Conservation (phyloP, 1,139 yeast species). For the Candida glucosophila region DNA sequence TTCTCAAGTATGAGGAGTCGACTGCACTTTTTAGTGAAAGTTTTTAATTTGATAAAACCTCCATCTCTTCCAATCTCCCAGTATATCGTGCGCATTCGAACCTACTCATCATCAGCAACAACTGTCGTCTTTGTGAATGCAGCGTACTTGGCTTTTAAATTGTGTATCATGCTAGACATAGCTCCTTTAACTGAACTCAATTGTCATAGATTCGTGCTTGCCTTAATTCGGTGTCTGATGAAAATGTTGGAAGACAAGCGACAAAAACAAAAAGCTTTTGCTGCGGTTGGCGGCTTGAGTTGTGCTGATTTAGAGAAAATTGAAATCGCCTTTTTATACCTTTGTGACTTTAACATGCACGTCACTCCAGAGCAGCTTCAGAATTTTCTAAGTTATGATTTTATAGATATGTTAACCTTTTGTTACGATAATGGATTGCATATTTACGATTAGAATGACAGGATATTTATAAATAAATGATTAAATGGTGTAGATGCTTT, state of each 20-base stretch:
- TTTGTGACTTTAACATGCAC: conserved; percentile 27
- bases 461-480: too few relatives aligned
- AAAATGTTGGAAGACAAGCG: conserved; percentile 36
- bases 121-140: conserved; percentile 34
- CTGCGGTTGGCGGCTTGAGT: conserved; percentile 38
- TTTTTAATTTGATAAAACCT: conserved; percentile 26
- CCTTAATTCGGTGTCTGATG: conserved; percentile 37
- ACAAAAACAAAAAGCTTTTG: conserved; percentile 35
- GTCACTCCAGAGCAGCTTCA: conserved; percentile 28
- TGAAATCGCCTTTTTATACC: conserved; percentile 34
- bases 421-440: too few relatives aligned
- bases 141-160: conserved; percentile 29
- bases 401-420: too few relatives aligned
- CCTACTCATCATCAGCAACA: conserved; percentile 35
- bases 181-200: conserved; percentile 25
- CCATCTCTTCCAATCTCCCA: conserved; percentile 30
- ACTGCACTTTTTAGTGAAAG: conserved; percentile 21
- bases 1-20: conserved; percentile 8
- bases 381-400: too few relatives aligned
- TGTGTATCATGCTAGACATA: conserved; percentile 24
- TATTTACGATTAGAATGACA: too few relatives aligned
- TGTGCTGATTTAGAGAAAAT: conserved; percentile 28
- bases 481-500: too few relatives aligned
- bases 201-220: conserved; percentile 31
- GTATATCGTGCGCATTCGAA: conserved; percentile 30